Evolutionary conservation across 331 rosid genomes (phyloP).

Genomic region (Spiraea crenata): DNA sequence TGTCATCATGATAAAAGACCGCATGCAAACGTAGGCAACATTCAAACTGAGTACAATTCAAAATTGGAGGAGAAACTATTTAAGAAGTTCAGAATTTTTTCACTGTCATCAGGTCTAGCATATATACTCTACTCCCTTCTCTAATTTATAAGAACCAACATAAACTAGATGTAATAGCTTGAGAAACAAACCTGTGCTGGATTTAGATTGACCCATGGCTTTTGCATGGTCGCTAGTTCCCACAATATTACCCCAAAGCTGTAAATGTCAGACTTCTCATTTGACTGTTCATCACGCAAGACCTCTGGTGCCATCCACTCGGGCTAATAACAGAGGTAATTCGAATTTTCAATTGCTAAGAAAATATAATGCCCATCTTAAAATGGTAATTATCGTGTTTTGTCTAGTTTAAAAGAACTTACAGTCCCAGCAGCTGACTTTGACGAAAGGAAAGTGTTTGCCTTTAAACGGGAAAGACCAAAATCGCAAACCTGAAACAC

Average conservation of each 20-base stretch:
- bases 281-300: slow-evolving; percentile 94
- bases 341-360: slow-evolving; percentile 9
- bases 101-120: slow-evolving; percentile 14
- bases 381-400: slow-evolving; percentile 11
- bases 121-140: neutral
- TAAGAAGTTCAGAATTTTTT: slow-evolving; percentile 2
- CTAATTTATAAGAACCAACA: slow-evolving; percentile 17
- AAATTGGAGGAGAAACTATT: neutral
- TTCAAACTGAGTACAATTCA: neutral
- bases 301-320: slow-evolving; percentile 99
- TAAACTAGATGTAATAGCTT: slow-evolving; percentile 5
- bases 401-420: slow-evolving; percentile 37
- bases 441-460: slow-evolving; percentile 93
- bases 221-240: slow-evolving; percentile 91
- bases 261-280: slow-evolving; percentile 94
- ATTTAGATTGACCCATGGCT: slow-evolving; percentile 90
- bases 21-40: slow-evolving; percentile 6
- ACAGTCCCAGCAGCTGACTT: slow-evolving; percentile 99
- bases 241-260: slow-evolving; percentile 96
- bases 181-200: slow-evolving; percentile 79
- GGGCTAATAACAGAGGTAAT: slow-evolving; percentile 56
- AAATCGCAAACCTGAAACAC: slow-evolving; percentile 80
- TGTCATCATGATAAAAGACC: slow-evolving; percentile 7
- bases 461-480: slow-evolving; percentile 96
- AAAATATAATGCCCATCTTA: slow-evolving; percentile 18